Conservation (phyloP, 306 rosid genomes). For the Dryas alaskensis region DNA sequence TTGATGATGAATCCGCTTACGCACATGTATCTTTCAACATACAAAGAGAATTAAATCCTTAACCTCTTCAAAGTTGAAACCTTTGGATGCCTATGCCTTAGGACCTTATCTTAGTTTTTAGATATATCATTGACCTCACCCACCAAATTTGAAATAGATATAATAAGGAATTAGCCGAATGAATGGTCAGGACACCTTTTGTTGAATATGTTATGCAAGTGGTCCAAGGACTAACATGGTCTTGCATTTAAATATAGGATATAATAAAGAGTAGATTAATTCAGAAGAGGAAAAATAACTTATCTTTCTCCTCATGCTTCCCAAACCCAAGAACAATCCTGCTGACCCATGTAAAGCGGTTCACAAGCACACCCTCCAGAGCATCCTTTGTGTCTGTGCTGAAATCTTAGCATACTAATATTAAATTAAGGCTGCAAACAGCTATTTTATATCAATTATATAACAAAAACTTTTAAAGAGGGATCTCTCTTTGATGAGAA, state of each 20-base stretch:
- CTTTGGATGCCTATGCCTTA: neutral
- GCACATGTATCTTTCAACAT: neutral
- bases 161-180: neutral
- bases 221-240: conserved; percentile 10
- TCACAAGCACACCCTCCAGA: conserved; percentile 38
- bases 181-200: conserved; percentile 13
- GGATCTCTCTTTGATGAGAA: too few species aligned
- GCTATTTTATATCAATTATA: neutral
- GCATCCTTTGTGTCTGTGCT: conserved; percentile 28
- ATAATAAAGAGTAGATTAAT: neutral
- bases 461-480: too few species aligned
- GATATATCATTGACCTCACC: conserved; percentile 5
- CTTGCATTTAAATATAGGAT: neutral
- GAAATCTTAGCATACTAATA: conserved; percentile 29
- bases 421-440: conserved; percentile 8
- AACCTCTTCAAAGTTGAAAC: neutral
- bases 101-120: neutral
- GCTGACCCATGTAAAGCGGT: conserved; percentile 41
- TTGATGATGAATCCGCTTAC: too few species aligned
- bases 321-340: conserved; percentile 25
- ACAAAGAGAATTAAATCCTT: neutral
- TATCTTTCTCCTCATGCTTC: conserved; percentile 16
- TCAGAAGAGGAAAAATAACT: neutral
- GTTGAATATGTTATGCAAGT: conserved; percentile 12
- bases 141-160: neutral